Evolutionary conservation across 2,329 filamentous ascomycete genomes (phyloP), one percentile per base, ranked within the genome.

Genomic region (Ophiostoma pallidulum): DNA sequence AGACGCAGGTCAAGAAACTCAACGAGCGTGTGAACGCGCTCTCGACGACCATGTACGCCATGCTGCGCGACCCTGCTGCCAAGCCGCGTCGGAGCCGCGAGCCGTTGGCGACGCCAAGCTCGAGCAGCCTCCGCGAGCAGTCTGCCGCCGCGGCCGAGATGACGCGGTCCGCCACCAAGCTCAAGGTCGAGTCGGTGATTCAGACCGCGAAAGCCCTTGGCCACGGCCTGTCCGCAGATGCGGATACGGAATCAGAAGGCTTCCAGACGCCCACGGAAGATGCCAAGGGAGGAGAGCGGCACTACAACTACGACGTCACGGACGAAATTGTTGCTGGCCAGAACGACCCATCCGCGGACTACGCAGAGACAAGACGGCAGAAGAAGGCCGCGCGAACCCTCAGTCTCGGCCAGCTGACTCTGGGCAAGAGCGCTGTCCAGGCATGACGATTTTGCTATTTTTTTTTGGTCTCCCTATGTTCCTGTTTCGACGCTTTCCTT

Each of bases 381-480:
- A 73, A 74, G 52, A 77, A 68, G 59, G 77, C 80, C 1, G 77
- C 77, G 19, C 75, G 77, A 53, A 82, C 78, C 37, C 70, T 87
- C 57, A 85, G 77, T 24, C 67, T 84, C 10, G 77, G 77, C 51
- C 76, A 78, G 58, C 61, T 82, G 55, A 81, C 77, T 1, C 64
- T 53, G 16, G 45, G 53, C 35, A 56, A 54, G 43, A 50, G 42
- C 9, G 41, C 51, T 13, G 47, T 51, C 16, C 44, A 36, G 19
- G 35, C 48, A 13, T 55, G 22, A 48, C 2, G 4, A 8, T 42
- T 31, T 20, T 16, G 20, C 6, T 14, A 31, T 24, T 48, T 28
- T 22, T 37, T 9, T 26, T n/a, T 36, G 19, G 12, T 31, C 14
- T 37, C 40, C 18, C 29, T 40, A 20, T 45, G 18, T 28, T 5